phyloP scores from a whole-genome alignment of 768 basidiomycete genomes.

The Gloeostereum incarnatum region DNA sequence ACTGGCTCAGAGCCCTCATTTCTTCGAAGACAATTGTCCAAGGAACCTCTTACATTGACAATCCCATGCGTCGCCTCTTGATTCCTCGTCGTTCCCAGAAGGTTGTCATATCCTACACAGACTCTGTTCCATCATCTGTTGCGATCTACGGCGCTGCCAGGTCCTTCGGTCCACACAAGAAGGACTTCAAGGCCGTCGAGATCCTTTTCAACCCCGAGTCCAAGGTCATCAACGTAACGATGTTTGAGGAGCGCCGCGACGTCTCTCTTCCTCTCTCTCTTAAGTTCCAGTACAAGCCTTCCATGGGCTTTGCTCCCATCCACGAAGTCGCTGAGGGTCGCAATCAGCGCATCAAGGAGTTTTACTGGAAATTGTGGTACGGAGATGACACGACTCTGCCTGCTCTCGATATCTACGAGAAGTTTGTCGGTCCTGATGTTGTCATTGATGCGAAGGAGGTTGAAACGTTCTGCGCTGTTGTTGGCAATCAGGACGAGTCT shows the following conservation, averaged over 20 bases:
- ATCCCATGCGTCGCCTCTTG: constrained; percentile 83
- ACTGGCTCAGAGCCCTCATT: constrained; percentile 83
- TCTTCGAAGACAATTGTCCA: constrained; percentile 80
- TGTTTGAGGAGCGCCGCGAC: constrained; percentile 78
- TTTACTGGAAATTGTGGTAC: constrained; percentile 99
- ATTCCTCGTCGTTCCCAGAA: constrained; percentile 75
- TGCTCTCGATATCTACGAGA: constrained; percentile 69
- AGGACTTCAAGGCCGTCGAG: constrained; percentile 77
- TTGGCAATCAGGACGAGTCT: constrained; percentile 87
- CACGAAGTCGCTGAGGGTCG: constrained; percentile 81
- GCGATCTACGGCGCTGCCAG: constrained; percentile 72
- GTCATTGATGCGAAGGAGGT: constrained; percentile 68
- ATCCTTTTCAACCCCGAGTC: constrained; percentile 47
- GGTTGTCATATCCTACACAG: constrained; percentile 48
- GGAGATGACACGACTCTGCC: constrained; percentile 77
- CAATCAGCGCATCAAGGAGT: constrained; percentile 88
- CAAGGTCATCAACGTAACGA: constrained; percentile 55
- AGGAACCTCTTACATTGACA: constrained; percentile 77
- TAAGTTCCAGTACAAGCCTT: constrained; percentile 80
- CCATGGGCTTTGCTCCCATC: constrained; percentile 85
- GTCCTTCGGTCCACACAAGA: constrained; percentile 64
- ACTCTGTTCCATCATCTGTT: constrained; percentile 45
- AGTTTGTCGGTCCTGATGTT: constrained; percentile 82
- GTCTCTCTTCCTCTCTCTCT: constrained; percentile 73
- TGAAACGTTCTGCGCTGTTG: constrained; percentile 85